Conservation (phyloP, 768 basidiomycete genomes). For the Rhizopogon roseolus region DNA sequence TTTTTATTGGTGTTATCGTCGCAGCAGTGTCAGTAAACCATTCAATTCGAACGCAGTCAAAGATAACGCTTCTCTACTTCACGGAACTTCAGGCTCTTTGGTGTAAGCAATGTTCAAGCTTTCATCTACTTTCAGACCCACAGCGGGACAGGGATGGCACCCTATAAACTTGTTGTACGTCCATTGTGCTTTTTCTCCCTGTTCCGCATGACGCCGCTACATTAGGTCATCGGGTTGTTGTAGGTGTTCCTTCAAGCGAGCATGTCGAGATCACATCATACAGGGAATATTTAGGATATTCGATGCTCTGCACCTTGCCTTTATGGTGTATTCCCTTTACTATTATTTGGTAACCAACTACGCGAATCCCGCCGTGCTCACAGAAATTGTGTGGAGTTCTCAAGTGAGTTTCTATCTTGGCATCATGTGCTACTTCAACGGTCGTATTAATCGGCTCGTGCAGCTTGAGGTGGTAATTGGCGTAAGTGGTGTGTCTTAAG, state of each 20-base stretch:
- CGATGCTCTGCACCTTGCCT: slow-evolving; percentile 29
- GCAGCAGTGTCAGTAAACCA: neutral
- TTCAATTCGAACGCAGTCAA: no score
- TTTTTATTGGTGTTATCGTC: neutral
- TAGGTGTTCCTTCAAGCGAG: neutral
- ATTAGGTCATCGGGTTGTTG: slow-evolving; percentile 6
- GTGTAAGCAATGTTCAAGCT: slow-evolving; percentile 2
- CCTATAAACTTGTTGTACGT: slow-evolving; percentile 1
- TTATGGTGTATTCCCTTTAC: slow-evolving; percentile 31
- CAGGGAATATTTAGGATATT: slow-evolving; percentile 21
- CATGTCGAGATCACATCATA: neutral
- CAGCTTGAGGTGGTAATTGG: neutral
- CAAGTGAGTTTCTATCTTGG: neutral
- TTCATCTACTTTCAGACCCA: neutral
- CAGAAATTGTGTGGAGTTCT: slow-evolving; percentile 22
- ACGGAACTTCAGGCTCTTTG: slow-evolving; percentile 1
- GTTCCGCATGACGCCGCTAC: neutral
- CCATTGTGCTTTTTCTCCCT: neutral
- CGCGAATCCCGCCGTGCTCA: slow-evolving; percentile 20
- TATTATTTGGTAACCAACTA: slow-evolving; percentile 32
- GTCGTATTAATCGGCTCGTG: neutral
- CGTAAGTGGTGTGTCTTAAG: neutral
- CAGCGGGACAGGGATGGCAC: neutral
- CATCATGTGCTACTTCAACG: no score
- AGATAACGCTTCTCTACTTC: neutral